Evolutionary conservation across 768 basidiomycete genomes (phyloP), one percentile per base, ranked within the genome.

Genomic region (Lentinula detonsa): DNA sequence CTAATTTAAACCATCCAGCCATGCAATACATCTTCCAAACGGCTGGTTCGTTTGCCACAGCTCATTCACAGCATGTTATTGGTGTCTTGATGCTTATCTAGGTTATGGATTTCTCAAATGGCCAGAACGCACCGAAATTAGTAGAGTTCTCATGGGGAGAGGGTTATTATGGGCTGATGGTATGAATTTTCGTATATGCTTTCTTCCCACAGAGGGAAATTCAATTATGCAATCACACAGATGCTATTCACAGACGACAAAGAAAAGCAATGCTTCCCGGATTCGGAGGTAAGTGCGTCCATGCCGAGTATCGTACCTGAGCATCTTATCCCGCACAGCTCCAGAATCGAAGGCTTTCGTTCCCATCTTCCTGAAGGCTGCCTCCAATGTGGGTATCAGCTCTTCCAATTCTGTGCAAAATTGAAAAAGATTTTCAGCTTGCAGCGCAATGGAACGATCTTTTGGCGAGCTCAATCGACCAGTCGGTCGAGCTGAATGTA

Each of bases 1-100:
- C 3, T 28, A 28, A 28, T 28, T n/a, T 40, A 9, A 23, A 40
- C 81, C 37, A 2, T 11, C 83, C 83, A 67, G 82, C 83, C 4
- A 70, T 85, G n/a, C 81, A 83, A 63, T 79, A 84, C 64, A 80
- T 84, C 31, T 77, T 79, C 57, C 81, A 84, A 59, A 81, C 82
- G 18, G 79, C 79, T 15, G 78, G 78, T 73, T 42, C n/a, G 66
- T 65, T 37, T 58, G n/a, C 13, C 57, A n/a, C 31, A 21, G 40
- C 39, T 54, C 59, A 39, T 40, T 37, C 52, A 40, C 52, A 28
- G 48, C 52, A 40, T 64, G 7, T 51, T 6, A 34, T 46, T 45
- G 31, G 28, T 63, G 9, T 57, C 46, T 59, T 59, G 61, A 34
- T 49, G 46, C 46, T 45, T 55, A 10, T 28, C 62, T 59, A 77